Evolutionary conservation across 495 filamentous ascomycete species (phyloP).

Genomic region (Aspergillus nanangensis): DNA sequence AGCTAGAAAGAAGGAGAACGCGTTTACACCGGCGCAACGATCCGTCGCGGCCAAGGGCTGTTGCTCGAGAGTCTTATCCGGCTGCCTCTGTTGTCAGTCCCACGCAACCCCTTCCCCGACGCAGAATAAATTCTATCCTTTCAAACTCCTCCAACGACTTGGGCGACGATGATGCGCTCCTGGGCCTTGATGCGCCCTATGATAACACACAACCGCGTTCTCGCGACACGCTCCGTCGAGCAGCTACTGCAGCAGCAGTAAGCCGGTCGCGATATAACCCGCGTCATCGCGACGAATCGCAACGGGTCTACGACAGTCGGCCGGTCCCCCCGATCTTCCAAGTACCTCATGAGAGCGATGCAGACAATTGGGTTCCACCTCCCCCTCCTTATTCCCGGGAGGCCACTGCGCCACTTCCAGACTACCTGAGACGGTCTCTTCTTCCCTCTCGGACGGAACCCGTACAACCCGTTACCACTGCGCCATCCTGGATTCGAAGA

Average conservation of each 20-base stretch:
- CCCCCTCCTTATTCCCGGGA: conserved; percentile 83
- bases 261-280: conserved; percentile 58
- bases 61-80: conserved; percentile 20
- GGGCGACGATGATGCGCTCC: conserved; percentile 14
- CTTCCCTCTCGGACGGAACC: conserved; percentile 22
- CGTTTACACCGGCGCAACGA: conserved; percentile 31
- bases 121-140: conserved; percentile 22
- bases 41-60: conserved; percentile 13
- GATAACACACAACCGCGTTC: conserved; percentile 76
- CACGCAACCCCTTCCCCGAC: conserved; percentile 8
- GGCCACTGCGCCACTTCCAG: conserved; percentile 55
- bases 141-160: conserved; percentile 16
- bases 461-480: conserved; percentile 6
- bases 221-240: conserved; percentile 67
- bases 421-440: conserved; percentile 40
- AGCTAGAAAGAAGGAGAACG: conserved; percentile 72
- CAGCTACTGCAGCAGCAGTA: conserved; percentile 72
- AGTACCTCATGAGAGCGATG: conserved; percentile 82
- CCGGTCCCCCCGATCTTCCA: conserved; percentile 17
- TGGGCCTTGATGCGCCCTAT: conserved; percentile 53
- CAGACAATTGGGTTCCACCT: conserved; percentile 89
- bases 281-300: conserved; percentile 23
- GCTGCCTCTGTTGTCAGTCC: conserved; percentile 12
- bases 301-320: conserved; percentile 11
- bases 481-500: conserved; percentile 14